A percentile compares a stretch with the other conserved stretches of the same genome.
phyloP scores from a whole-genome alignment of 805 yeast genomes.

The Debaryomyces prosopidis region DNA sequence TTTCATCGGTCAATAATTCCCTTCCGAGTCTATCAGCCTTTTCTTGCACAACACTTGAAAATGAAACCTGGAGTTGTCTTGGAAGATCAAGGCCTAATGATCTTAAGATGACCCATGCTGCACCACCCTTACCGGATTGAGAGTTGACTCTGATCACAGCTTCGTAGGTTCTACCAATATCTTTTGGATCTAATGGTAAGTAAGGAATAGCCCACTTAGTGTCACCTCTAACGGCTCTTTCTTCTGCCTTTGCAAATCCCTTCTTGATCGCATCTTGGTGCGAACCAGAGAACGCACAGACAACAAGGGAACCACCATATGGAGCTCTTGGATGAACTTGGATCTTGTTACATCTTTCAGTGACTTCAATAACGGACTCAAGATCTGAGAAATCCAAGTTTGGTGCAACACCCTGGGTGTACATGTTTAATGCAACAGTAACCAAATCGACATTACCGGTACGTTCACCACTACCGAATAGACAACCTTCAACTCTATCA shows the following conservation, averaged over 20 bases:
- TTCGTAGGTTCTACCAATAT: constrained; percentile 77
- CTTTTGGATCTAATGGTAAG: constrained; percentile 79
- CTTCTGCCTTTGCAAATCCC: constrained; percentile 57
- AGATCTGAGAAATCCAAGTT: constrained; percentile 70
- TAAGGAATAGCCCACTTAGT: constrained; percentile 67
- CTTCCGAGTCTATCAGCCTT: constrained; percentile 67
- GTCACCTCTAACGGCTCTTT: constrained; percentile 34
- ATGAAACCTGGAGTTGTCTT: constrained; percentile 66
- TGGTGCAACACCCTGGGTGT: constrained; percentile 76
- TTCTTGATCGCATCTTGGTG: constrained; percentile 73
- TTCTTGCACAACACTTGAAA: constrained; percentile 63
- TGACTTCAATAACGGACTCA: constrained; percentile 63
- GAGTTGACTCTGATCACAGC: constrained; percentile 83
- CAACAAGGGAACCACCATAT: constrained; percentile 77
- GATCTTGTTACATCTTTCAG: constrained; percentile 76
- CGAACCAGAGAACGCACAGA: constrained; percentile 75
- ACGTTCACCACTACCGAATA: constrained; percentile 83
- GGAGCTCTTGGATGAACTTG: constrained; percentile 77
- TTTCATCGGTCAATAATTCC: constrained; percentile 69
- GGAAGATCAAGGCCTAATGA: constrained; percentile 74
- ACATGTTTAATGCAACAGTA: constrained; percentile 74
- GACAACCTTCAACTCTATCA: constrained; percentile 81
- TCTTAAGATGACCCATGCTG: constrained; percentile 77
- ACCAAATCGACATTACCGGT: constrained; percentile 81
- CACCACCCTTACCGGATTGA: constrained; percentile 88